These are phyloP conservation scores for Geranium rotundifolium DNA, from an alignment of 345 rosid species.

Conservation along the genomic window DNA sequence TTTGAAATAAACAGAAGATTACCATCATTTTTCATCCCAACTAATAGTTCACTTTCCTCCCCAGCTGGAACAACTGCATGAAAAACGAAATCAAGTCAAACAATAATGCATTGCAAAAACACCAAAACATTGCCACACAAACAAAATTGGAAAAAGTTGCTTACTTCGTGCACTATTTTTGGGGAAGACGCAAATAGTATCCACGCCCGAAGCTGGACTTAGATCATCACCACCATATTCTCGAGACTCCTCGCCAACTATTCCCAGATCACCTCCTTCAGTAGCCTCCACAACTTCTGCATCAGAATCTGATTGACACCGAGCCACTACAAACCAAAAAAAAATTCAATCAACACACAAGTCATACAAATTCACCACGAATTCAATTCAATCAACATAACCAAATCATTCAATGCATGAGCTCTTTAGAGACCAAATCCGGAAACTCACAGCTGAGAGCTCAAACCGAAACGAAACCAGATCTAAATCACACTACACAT, in stretches of 20 bases:
- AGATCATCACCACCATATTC: slow-evolving; percentile 39
- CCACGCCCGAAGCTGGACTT: slow-evolving; percentile 57
- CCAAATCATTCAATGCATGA: too few species aligned
- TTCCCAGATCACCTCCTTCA: slow-evolving; percentile 54
- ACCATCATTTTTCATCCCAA: slow-evolving; percentile 88
- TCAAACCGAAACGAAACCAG: neutral
- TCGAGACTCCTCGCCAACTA: slow-evolving; percentile 49
- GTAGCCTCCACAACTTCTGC: slow-evolving; percentile 29
- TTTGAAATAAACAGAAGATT: slow-evolving; percentile 3
- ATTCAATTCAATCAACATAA: too few species aligned
- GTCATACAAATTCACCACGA: neutral
- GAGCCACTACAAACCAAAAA: slow-evolving; percentile 38
- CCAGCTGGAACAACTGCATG: slow-evolving; percentile 68
- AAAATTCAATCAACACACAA: neutral
- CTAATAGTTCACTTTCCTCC: slow-evolving; percentile 63
- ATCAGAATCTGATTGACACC: slow-evolving; percentile 55
- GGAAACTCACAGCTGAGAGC: too few species aligned
- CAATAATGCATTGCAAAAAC: neutral
- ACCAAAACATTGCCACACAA: neutral
- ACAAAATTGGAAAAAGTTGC: neutral
- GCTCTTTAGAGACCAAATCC: too few species aligned
- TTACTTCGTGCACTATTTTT: slow-evolving; percentile 60
- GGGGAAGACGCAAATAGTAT: slow-evolving; percentile 60
- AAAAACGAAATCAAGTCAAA: slow-evolving; percentile 5
- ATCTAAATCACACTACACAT: neutral